Evolutionary conservation across 495 filamentous ascomycete species (phyloP).

Genomic region (Penicillium macrosclerotiorum): DNA sequence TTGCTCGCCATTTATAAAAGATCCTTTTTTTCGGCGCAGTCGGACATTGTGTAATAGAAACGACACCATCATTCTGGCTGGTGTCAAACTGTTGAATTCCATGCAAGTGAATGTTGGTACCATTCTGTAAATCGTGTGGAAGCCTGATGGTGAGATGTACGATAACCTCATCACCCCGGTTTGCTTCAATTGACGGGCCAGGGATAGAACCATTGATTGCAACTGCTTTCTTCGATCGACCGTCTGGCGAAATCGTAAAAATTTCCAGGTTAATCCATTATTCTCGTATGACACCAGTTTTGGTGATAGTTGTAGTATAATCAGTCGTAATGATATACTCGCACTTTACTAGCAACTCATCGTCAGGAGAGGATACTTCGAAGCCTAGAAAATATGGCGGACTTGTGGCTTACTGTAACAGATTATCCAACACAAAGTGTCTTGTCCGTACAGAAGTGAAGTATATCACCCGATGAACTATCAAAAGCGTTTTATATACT

Average conservation of each 20-base stretch:
- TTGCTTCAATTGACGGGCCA: constrained; percentile 55
- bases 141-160: constrained; percentile 69
- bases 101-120: constrained; percentile 53
- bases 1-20: constrained; percentile 71
- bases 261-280: constrained; percentile 32
- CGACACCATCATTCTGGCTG: constrained; percentile 61
- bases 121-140: constrained; percentile 64
- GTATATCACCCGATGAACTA: too few species aligned
- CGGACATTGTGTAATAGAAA: constrained; percentile 65
- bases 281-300: constrained; percentile 34
- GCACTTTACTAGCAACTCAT: too few species aligned
- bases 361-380: too few species aligned
- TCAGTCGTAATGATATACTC: constrained; percentile 50
- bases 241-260: constrained; percentile 71
- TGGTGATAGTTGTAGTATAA: constrained; percentile 45
- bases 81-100: constrained; percentile 50
- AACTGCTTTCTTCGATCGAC: constrained; percentile 70
- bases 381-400: too few species aligned
- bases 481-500: too few species aligned
- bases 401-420: too few species aligned
- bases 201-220: constrained; percentile 73
- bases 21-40: constrained; percentile 59
- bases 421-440: too few species aligned
- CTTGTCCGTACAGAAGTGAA: too few species aligned
- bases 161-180: constrained; percentile 66